A percentile compares a stretch with the other conserved stretches of the same genome.
These are phyloP conservation scores for Picea glauca DNA, from an alignment of 75 land plant genomes.

Conservation along the genomic window DNA sequence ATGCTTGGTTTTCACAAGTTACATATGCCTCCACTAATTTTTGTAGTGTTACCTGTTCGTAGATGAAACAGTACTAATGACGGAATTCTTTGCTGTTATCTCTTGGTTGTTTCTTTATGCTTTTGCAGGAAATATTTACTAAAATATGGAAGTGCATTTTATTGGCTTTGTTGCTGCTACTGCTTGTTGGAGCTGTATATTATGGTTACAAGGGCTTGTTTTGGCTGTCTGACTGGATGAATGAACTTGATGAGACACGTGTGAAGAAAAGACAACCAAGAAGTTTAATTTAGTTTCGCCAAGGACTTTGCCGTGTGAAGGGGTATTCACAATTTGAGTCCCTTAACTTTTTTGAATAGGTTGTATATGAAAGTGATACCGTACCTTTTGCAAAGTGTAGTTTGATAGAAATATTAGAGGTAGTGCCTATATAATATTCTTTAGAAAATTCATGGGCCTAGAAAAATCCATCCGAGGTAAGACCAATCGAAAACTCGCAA, in stretches of 20 bases:
- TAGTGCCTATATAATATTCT: too few relatives aligned
- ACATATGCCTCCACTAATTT: neutral
- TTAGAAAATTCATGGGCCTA: too few relatives aligned
- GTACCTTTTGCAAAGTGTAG: too few relatives aligned
- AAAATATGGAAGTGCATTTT: slow-evolving; percentile 28
- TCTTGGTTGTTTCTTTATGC: neutral
- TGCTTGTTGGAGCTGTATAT: slow-evolving; percentile 24
- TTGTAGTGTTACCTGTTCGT: neutral
- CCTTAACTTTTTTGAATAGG: too few relatives aligned
- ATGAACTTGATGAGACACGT: slow-evolving; percentile 53
- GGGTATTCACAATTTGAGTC: too few relatives aligned
- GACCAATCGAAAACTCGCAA: too few relatives aligned
- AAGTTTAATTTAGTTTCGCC: too few relatives aligned
- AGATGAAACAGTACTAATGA: neutral
- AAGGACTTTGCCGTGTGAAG: too few relatives aligned
- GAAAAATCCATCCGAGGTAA: too few relatives aligned
- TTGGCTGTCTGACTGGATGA: slow-evolving; percentile 85
- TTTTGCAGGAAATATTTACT: slow-evolving; percentile 44
- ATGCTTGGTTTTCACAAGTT: neutral
- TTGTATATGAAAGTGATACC: too few relatives aligned
- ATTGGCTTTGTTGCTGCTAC: slow-evolving; percentile 21
- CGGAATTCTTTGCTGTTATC: neutral
- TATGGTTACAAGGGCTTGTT: slow-evolving; percentile 68
- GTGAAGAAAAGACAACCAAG: slow-evolving; percentile 18
- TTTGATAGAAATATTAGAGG: too few relatives aligned